These are phyloP conservation scores for Phaseolus coccineus DNA, from an alignment of 331 rosid species.

Conservation along the genomic window DNA sequence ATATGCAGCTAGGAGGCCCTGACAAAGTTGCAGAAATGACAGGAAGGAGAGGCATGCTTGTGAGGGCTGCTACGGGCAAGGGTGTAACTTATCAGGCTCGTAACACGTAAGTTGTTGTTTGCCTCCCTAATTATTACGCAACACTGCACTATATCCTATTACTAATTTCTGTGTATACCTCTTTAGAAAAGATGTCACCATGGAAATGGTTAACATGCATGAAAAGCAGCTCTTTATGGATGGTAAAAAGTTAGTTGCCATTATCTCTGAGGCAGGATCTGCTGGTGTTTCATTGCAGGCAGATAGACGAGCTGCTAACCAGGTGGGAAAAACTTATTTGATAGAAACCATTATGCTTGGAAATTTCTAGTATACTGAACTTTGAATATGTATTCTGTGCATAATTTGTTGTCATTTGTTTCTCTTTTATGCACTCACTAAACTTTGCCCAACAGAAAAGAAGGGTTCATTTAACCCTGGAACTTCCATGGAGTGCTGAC, in stretches of 20 bases:
- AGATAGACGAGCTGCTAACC: constrained; percentile 86
- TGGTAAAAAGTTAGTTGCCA: constrained; percentile 85
- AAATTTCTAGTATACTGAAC: constrained; percentile 1
- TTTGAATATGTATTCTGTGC: constrained; percentile 26
- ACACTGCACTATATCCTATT: constrained; percentile 35
- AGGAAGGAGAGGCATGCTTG: constrained; percentile 99
- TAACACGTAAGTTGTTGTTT: constrained; percentile 74
- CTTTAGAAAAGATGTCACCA: constrained; percentile 82
- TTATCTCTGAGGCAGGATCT: constrained; percentile 97
- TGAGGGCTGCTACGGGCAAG: constrained; percentile 84
- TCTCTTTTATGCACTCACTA: constrained; percentile 17
- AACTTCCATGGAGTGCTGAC: constrained; percentile 99
- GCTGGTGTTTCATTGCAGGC: constrained; percentile 98
- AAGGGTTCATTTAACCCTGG: constrained; percentile 91
- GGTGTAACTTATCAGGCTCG: constrained; percentile 96
- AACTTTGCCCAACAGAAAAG: constrained; percentile 68
- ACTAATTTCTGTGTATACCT: constrained; percentile 29
- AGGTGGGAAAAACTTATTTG: constrained; percentile 54
- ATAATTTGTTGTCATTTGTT: constrained; percentile 34
- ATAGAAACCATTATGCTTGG: constrained; percentile 7
- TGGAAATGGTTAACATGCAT: constrained; percentile 99
- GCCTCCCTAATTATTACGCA: background rate
- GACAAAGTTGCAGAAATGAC: constrained; percentile 94
- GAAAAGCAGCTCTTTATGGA: constrained; percentile 97
- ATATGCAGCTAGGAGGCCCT: constrained; percentile 88